Base-by-base conservation (phyloP, 805 yeast genomes). In the Spathaspora arborariae region DNA sequence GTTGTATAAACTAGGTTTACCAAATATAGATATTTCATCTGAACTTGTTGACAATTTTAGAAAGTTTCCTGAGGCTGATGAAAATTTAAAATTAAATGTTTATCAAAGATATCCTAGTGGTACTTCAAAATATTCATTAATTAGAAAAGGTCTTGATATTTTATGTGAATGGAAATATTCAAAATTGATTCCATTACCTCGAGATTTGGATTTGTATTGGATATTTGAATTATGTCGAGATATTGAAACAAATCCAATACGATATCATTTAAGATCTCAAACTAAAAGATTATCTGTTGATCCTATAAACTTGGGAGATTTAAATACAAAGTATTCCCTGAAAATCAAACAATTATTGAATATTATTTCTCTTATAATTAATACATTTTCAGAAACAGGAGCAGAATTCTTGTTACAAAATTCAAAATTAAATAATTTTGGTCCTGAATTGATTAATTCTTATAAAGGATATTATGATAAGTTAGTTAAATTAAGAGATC, bases 101-200 rank as follows among this genome's bases (percentile, higher is more conserved):
- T 64, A 63, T 46, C 72, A 65, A 19, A 68, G 81, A 45, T 76
- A 73, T 46, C 83, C 83, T 0, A 75, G 79, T 18, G 83, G 83
- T 0, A 72, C 80, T 2, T 76, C 81, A 2, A 74, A 72, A 54
- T 72, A 67, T 51, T 63, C 72, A 2, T 53, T 78, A 22, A 58
- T 74, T 13, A 68, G 72, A 34, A 75, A 69, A 42, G 57, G 74
- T 1, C 50, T 78, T 2, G 63, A 67, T 27, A 51, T 60, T 10
- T 36, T 57, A 20, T 65, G 72, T 0, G 65, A 68, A 19, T 69
- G 69, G 47, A 51, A 56, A 19, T 73, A 65, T 52, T 69, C 81
- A 4, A 58, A 56, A 30, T 48, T 77, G 26, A 56, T 78, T 3
- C 65, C 72, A 7, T 62, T 62, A 19, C 46, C 55, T 44, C n/a